Evolutionary conservation across 2,329 filamentous ascomycete genomes (phyloP).

Genomic region (Neonectria hederae): DNA sequence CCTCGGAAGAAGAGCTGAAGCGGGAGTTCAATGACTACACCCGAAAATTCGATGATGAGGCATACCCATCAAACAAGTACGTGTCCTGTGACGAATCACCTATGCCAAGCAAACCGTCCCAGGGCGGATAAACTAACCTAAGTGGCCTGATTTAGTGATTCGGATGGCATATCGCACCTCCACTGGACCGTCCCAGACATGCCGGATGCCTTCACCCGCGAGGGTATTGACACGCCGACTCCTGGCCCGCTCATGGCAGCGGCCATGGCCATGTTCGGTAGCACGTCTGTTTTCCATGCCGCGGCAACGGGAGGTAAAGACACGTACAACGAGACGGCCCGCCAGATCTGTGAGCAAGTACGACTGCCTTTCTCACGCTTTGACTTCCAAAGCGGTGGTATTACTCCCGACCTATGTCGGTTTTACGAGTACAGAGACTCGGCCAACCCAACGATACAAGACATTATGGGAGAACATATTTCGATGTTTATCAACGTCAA

Average conservation of each 20-base stretch:
- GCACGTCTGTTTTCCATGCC: conserved; percentile 13
- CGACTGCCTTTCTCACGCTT: conserved; percentile 5
- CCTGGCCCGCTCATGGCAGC: conserved; percentile 24
- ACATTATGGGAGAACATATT: neutral
- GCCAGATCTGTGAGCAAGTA: neutral
- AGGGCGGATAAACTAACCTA: too few species aligned
- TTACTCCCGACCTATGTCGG: too few species aligned
- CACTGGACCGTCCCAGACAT: neutral
- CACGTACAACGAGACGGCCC: neutral
- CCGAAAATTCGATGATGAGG: neutral
- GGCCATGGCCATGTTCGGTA: conserved; percentile 22
- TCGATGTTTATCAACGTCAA: neutral
- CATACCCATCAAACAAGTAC: neutral
- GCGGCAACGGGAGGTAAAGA: neutral
- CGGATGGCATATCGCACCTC: too few species aligned
- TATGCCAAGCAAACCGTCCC: neutral
- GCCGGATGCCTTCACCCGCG: neutral
- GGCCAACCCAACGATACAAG: neutral
- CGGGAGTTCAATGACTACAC: conserved; percentile 8
- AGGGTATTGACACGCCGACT: neutral
- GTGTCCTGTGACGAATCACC: neutral
- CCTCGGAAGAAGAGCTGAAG: neutral
- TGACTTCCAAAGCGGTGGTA: too few species aligned
- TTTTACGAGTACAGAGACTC: neutral
- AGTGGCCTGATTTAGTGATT: too few species aligned